Conservation (phyloP, 73 alveolate genomes). For the Urostyla sp. region DNA sequence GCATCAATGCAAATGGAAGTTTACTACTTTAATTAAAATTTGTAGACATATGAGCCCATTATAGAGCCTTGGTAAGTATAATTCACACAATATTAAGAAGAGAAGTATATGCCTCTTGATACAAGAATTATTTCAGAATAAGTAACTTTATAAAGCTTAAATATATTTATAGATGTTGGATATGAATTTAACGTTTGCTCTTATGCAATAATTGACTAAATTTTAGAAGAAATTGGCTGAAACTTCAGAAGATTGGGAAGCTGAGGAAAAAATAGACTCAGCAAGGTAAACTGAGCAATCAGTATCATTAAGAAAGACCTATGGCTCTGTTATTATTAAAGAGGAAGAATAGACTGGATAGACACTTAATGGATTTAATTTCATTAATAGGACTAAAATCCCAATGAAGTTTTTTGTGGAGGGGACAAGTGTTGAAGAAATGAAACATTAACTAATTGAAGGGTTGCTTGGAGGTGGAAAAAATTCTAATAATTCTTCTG, state of each 20-base stretch:
- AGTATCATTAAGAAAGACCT: constrained; percentile 15
- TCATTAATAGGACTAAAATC: neutral
- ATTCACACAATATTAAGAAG: constrained; percentile 34
- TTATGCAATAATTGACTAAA: constrained; percentile 49
- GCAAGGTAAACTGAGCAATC: too few relatives aligned
- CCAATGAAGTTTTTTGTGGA: neutral
- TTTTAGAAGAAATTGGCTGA: constrained; percentile 30
- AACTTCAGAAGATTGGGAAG: constrained; percentile 70
- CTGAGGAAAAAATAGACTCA: too few relatives aligned
- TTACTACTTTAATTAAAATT: constrained; percentile 48
- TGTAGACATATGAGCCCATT: constrained; percentile 63
- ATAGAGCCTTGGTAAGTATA: constrained; percentile 63
- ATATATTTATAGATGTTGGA: constrained; percentile 58
- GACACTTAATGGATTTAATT: constrained; percentile 24
- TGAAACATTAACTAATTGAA: constrained; percentile 17
- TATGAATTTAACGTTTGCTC: constrained; percentile 60
- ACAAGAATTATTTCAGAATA: constrained; percentile 27
- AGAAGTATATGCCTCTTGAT: constrained; percentile 26
- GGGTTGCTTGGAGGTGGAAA: constrained; percentile 32
- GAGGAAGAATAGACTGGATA: neutral
- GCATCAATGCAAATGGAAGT: constrained; percentile 45
- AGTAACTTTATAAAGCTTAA: too few relatives aligned
- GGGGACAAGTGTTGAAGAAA: constrained; percentile 35
- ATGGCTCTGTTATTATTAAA: neutral
- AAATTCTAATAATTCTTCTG: neutral